phyloP scores from a whole-genome alignment of 2,329 filamentous ascomycete species.

The Hawksworthiomyces lignivorus region DNA sequence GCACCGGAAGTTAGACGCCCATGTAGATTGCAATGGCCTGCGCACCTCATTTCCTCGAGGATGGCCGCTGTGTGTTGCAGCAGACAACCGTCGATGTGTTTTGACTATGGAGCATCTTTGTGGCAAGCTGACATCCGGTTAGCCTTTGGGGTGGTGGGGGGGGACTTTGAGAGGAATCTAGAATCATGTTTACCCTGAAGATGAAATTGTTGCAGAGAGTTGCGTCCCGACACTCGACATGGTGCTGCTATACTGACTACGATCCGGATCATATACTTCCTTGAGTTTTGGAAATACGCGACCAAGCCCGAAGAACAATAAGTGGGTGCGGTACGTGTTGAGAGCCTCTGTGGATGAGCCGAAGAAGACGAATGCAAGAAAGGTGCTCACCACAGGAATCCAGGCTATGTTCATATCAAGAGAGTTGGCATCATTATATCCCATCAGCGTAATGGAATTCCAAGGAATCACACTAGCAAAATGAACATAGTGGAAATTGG shows the following conservation, averaged over 20 bases:
- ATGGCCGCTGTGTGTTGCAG: too few species aligned
- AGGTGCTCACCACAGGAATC: constrained; percentile 37
- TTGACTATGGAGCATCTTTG: too few species aligned
- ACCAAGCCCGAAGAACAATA: constrained; percentile 35
- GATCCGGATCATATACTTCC: constrained; percentile 22
- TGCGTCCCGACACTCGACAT: background rate
- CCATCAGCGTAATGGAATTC: constrained; percentile 38
- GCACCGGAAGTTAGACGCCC: too few species aligned
- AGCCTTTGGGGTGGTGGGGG: background rate
- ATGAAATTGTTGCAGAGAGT: background rate
- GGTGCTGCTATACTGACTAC: constrained; percentile 5
- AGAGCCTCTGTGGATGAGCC: constrained; percentile 47
- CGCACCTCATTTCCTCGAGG: too few species aligned
- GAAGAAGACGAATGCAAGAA: constrained; percentile 46
- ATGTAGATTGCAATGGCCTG: too few species aligned
- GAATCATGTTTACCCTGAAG: too few species aligned
- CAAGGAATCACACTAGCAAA: constrained; percentile 30
- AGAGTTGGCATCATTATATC: constrained; percentile 32
- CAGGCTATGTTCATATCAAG: constrained; percentile 38
- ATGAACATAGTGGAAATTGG: constrained; percentile 36
- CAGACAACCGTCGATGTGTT: too few species aligned
- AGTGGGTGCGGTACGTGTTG: constrained; percentile 36
- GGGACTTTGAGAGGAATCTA: too few species aligned
- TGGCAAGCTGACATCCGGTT: too few species aligned
- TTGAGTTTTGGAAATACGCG: constrained; percentile 34